Evolutionary conservation across 1,139 yeast genomes (phyloP).

Genomic region (Lodderomyces jiufengensis): DNA sequence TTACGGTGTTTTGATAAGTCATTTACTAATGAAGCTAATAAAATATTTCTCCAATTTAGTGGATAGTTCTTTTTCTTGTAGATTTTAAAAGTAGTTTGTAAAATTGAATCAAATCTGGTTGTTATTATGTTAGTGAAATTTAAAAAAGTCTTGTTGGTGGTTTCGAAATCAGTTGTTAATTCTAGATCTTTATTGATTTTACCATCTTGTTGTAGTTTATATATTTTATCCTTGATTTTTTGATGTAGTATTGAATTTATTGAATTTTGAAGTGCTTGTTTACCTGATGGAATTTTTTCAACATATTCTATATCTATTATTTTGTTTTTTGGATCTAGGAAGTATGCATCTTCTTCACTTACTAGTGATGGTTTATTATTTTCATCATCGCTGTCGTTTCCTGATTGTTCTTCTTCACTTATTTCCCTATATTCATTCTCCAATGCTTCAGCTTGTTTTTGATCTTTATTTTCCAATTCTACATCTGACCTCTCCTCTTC

Average conservation of each 20-base stretch:
- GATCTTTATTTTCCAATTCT: no score
- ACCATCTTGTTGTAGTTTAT: constrained; percentile 8
- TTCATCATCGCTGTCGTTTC: constrained; percentile 1
- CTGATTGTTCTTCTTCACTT: constrained; percentile 1
- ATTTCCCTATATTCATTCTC: constrained; percentile 1
- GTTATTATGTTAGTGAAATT: constrained; percentile 22
- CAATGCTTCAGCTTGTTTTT: background rate
- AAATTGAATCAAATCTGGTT: constrained; percentile 16
- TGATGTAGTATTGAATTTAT: constrained; percentile 36
- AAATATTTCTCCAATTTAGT: constrained; percentile 27
- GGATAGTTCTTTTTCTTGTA: background rate
- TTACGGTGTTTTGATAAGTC: constrained; percentile 3
- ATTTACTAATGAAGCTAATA: constrained; percentile 1
- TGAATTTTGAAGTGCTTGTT: constrained; percentile 33
- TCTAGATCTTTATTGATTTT: constrained; percentile 6
- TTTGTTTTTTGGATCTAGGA: constrained; percentile 3
- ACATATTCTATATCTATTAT: constrained; percentile 9
- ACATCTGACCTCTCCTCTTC: constrained; percentile 2
- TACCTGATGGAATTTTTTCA: constrained; percentile 24
- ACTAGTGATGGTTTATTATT: no score
- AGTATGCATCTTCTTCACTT: constrained; percentile 4
- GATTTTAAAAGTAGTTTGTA: constrained; percentile 9
- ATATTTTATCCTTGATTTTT: constrained; percentile 23
- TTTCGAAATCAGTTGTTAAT: constrained; percentile 4
- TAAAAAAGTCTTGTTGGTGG: background rate